Percentiles rank a stretch among this genome's conserved stretches.
These are phyloP conservation scores for Tetracentron sinense DNA, from an alignment of 164 flowering plant genomes.

Conservation along the genomic window DNA sequence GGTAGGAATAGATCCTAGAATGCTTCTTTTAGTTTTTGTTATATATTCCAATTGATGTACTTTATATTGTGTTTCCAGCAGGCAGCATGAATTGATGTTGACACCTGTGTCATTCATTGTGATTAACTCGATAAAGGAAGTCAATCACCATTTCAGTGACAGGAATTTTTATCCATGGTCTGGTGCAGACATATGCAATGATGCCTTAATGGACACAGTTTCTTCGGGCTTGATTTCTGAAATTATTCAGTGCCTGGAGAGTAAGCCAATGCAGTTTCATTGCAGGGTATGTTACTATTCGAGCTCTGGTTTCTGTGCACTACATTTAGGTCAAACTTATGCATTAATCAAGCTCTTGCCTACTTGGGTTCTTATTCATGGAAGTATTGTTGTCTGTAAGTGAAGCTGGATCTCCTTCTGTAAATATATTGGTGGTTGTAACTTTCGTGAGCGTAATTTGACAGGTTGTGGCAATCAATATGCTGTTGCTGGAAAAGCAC, in stretches of 20 bases:
- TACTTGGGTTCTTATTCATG: background rate
- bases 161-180: constrained; percentile 7
- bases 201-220: constrained; percentile 14
- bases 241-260: constrained; percentile 23
- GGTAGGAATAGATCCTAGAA: background rate
- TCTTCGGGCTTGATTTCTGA: constrained; percentile 45
- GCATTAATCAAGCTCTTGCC: background rate
- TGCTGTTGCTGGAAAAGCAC: constrained; percentile 48
- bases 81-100: constrained; percentile 42
- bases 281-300: constrained; percentile 51
- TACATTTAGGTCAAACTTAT: too few relatives aligned
- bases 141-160: constrained; percentile 12
- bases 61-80: constrained; percentile 20
- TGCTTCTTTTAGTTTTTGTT: background rate
- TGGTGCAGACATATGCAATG: constrained; percentile 11
- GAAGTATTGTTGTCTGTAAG: background rate
- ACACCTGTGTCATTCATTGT: constrained; percentile 58
- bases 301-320: background rate
- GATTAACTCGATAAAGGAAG: constrained; percentile 39
- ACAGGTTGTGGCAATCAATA: constrained; percentile 60
- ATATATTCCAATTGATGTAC: too few relatives aligned
- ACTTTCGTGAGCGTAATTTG: constrained; percentile 4
- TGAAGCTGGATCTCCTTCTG: background rate
- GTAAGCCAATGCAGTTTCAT: constrained; percentile 30
- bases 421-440: background rate